phyloP scores from a whole-genome alignment of 805 yeast species.

The Saccharomycopsis malanga region DNA sequence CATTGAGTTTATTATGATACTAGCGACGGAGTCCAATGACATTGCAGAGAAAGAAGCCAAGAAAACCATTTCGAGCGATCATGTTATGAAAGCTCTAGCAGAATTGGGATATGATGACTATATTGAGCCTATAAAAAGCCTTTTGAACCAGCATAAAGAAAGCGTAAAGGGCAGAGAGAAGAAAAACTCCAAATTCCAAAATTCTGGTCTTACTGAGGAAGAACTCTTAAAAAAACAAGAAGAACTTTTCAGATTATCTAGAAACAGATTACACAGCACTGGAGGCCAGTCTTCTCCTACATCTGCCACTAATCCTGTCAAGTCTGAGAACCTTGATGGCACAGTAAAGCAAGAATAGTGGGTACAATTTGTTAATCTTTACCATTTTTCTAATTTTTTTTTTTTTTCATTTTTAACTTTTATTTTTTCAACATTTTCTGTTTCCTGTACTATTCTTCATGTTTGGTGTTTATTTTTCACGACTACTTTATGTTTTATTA shows the following conservation, averaged over 20 bases:
- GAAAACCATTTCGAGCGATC: slow-evolving; percentile 95
- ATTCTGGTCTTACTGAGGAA: slow-evolving; percentile 87
- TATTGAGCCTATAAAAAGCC: slow-evolving; percentile 71
- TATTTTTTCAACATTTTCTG: background rate
- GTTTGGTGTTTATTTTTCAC: background rate
- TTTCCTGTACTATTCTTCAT: background rate
- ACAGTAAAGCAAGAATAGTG: slow-evolving; percentile 1
- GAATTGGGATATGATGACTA: slow-evolving; percentile 85
- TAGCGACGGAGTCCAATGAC: slow-evolving; percentile 89
- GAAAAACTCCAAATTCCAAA: slow-evolving; percentile 87
- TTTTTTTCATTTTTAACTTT: background rate
- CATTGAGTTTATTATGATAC: slow-evolving; percentile 89
- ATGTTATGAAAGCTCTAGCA: slow-evolving; percentile 80
- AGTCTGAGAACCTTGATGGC: background rate
- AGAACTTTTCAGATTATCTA: slow-evolving; percentile 74
- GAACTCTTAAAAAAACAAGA: slow-evolving; percentile 90
- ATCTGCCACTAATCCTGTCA: slow-evolving; percentile 5
- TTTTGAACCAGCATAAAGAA: slow-evolving; percentile 81
- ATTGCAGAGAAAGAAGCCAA: slow-evolving; percentile 94
- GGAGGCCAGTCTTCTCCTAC: slow-evolving; percentile 11
- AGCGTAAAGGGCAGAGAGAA: slow-evolving; percentile 81
- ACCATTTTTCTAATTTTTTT: background rate
- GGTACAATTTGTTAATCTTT: background rate
- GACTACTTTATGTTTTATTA: background rate
- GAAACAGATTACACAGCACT: slow-evolving; percentile 49